These are phyloP conservation scores for Colletotrichum viniferum DNA, from an alignment of 2,329 filamentous ascomycete genomes.

Conservation along the genomic window DNA sequence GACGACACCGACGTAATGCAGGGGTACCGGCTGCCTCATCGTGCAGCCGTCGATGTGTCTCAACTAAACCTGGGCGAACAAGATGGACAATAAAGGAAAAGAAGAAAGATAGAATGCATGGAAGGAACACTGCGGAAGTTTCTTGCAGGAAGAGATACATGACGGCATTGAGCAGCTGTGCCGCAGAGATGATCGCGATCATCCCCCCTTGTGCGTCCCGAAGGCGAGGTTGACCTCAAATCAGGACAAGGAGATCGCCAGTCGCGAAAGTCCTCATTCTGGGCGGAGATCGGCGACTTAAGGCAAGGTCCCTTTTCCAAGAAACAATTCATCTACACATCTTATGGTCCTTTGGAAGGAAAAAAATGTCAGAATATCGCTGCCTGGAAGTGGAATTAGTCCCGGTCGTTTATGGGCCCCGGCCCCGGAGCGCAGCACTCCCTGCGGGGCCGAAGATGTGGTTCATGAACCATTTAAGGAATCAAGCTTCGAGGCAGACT, in stretches of 20 bases:
- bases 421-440: not conserved
- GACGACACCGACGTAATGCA: not conserved
- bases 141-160: not conserved
- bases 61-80: not conserved
- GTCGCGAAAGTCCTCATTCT: not conserved
- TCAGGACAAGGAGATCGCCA: not conserved
- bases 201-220: not conserved
- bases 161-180: not conserved
- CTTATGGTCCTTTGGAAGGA: not conserved
- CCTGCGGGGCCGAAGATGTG: not conserved
- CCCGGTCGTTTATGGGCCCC: not conserved
- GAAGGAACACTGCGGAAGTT: not conserved
- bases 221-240: not conserved
- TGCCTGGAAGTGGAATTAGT: not conserved
- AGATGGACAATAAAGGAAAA: not conserved
- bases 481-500: slow-evolving; percentile 1
- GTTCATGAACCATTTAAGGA: not conserved
- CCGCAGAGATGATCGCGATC: not conserved
- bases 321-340: not conserved
- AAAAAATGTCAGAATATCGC: not conserved
- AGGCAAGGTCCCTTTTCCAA: not conserved
- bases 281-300: not conserved
- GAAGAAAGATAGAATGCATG: not conserved
- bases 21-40: not conserved
- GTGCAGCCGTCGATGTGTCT: not conserved